A percentile compares a stretch with the other conserved stretches of the same genome.
These are phyloP conservation scores for Chaetothyriales sp. DNA, from an alignment of 2,329 filamentous ascomycete genomes.

Conservation along the genomic window DNA sequence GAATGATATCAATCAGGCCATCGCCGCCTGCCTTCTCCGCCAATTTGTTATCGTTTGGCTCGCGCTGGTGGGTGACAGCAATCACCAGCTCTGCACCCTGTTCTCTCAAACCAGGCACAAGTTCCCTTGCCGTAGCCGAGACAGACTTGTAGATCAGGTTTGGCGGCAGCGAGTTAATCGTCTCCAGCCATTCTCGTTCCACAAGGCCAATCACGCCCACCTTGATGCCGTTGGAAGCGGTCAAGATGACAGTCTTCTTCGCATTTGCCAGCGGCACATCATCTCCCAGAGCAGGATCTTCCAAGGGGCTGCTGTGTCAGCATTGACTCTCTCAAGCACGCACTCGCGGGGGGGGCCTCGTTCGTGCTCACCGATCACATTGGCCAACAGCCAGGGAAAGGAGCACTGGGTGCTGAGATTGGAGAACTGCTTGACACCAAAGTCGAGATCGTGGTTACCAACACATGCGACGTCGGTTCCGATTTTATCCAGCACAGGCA, in stretches of 20 bases:
- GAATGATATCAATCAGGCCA: slow-evolving; percentile 66
- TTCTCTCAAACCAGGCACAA: slow-evolving; percentile 56
- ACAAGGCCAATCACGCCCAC: slow-evolving; percentile 73
- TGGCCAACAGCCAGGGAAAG: slow-evolving; percentile 83
- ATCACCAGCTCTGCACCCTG: slow-evolving; percentile 72
- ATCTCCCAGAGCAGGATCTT: slow-evolving; percentile 67
- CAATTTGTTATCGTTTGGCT: slow-evolving; percentile 79
- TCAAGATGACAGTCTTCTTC: slow-evolving; percentile 59
- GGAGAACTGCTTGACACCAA: slow-evolving; percentile 67
- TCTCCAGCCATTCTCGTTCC: slow-evolving; percentile 77
- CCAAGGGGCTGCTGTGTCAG: slow-evolving; percentile 55
- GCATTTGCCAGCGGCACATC: slow-evolving; percentile 61
- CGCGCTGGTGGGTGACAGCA: slow-evolving; percentile 69
- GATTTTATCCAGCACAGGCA: slow-evolving; percentile 64
- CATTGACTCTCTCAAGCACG: slow-evolving; percentile 49
- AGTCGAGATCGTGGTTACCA: slow-evolving; percentile 86
- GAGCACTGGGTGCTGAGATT: slow-evolving; percentile 57
- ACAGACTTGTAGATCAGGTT: slow-evolving; percentile 70
- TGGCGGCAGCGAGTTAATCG: slow-evolving; percentile 73
- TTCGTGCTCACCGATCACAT: slow-evolving; percentile 41
- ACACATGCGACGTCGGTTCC: slow-evolving; percentile 69
- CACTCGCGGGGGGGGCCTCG: no score
- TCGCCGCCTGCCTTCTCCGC: slow-evolving; percentile 49
- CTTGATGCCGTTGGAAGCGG: slow-evolving; percentile 68
- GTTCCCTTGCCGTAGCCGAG: slow-evolving; percentile 55